Conservation (phyloP, 306 rosid species). For the Quercus bicolor region DNA sequence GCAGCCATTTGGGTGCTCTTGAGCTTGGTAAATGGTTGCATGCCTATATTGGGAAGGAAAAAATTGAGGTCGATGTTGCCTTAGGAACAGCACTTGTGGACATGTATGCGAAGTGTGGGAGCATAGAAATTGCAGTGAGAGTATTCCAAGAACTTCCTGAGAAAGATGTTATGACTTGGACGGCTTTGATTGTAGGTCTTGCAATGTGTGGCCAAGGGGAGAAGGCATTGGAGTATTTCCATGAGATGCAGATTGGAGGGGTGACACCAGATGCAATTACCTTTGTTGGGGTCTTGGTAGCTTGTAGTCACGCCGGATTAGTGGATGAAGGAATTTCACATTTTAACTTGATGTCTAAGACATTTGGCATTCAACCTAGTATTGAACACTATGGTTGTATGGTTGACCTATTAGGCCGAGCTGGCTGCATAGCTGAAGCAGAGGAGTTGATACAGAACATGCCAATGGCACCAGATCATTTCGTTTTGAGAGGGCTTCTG, state of each 20-base stretch:
- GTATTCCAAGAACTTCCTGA: slow-evolving; percentile 19
- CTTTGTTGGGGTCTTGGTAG: slow-evolving; percentile 23
- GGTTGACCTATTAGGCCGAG: slow-evolving; percentile 19
- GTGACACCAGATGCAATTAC: slow-evolving; percentile 22
- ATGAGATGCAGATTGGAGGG: slow-evolving; percentile 21
- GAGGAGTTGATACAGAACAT: slow-evolving; percentile 11
- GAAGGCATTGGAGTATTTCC: slow-evolving; percentile 17
- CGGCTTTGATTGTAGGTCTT: slow-evolving; percentile 20
- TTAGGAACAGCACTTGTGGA: slow-evolving; percentile 22
- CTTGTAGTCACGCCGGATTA: slow-evolving; percentile 18
- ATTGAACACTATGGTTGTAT: slow-evolving; percentile 17
- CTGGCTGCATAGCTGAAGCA: slow-evolving; percentile 14
- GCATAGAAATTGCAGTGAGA: slow-evolving; percentile 13
- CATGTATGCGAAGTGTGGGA: slow-evolving; percentile 30
- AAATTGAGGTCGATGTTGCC: slow-evolving; percentile 15
- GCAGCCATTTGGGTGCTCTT: slow-evolving; percentile 27
- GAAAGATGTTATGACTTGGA: slow-evolving; percentile 31
- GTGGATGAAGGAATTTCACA: slow-evolving; percentile 4
- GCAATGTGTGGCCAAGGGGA: slow-evolving; percentile 18
- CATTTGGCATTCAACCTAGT: slow-evolving; percentile 2
- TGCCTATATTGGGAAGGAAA: slow-evolving; percentile 16
- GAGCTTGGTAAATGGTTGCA: slow-evolving; percentile 28
- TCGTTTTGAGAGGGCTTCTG: slow-evolving; percentile 17
- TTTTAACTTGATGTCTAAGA: slow-evolving; percentile 5
- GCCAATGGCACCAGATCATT: slow-evolving; percentile 9